phyloP scores from a whole-genome alignment of 345 rosid species.

The Bruguiera gymnorhiza region DNA sequence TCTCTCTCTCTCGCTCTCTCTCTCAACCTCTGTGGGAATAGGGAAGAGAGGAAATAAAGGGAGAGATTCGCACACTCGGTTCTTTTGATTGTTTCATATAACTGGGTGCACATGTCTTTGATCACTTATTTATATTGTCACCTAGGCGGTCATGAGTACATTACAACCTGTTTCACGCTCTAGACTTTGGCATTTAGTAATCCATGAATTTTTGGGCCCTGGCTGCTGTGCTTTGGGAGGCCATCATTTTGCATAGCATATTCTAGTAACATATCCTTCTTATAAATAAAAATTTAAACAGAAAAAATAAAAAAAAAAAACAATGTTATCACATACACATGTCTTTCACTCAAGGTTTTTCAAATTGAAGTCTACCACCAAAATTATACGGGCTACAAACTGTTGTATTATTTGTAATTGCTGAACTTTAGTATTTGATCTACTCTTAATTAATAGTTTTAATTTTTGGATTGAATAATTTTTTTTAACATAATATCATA shows the following conservation, averaged over 20 bases:
- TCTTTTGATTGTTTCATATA: neutral
- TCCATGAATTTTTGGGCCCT: neutral
- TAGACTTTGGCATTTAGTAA: neutral
- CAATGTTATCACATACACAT: too few species aligned
- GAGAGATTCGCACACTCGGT: neutral
- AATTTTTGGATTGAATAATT: too few species aligned
- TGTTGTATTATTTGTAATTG: too few species aligned
- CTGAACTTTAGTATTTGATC: too few species aligned
- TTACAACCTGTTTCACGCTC: neutral
- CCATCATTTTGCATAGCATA: neutral
- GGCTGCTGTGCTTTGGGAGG: neutral
- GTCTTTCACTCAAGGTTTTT: too few species aligned
- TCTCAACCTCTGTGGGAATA: neutral
- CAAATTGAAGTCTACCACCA: too few species aligned
- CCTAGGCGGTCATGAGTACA: neutral
- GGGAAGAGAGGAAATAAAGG: neutral
- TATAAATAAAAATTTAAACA: neutral
- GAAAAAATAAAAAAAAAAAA: too few species aligned
- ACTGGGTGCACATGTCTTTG: neutral
- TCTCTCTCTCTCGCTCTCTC: too few species aligned
- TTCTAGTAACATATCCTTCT: neutral
- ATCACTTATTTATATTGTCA: neutral
- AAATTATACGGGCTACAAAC: too few species aligned
- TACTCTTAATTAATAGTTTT: too few species aligned
- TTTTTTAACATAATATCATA: too few species aligned